Conservation (phyloP, 2,329 filamentous ascomycete species). For the Tolypocladium inflatum region DNA sequence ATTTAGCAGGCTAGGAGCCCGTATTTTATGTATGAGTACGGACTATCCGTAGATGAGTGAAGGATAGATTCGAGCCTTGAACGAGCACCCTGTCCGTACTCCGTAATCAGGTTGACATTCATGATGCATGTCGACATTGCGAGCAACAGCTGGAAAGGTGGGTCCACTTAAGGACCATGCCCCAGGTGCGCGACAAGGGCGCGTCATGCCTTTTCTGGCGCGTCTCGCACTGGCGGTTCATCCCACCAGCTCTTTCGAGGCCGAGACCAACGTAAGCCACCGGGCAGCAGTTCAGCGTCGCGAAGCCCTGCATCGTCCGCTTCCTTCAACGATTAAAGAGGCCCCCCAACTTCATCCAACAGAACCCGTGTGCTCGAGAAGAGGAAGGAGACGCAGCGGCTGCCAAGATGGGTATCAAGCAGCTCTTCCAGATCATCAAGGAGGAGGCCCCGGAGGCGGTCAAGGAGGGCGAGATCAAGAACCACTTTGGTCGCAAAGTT, state of each 20-base stretch:
- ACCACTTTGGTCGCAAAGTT: constrained; percentile 96
- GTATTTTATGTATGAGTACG: neutral
- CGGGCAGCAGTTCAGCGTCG: neutral
- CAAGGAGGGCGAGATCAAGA: constrained; percentile 97
- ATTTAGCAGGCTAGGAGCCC: constrained; percentile 12
- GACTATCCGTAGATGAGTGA: neutral
- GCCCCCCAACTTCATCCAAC: neutral
- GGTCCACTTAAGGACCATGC: neutral
- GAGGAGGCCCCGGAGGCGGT: constrained; percentile 92
- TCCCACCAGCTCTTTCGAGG: neutral
- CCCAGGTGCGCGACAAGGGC: constrained; percentile 12
- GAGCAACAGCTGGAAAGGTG: neutral
- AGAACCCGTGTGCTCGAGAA: neutral
- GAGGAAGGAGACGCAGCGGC: neutral
- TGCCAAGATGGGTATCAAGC: constrained; percentile 54
- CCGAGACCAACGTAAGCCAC: neutral
- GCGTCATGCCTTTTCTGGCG: constrained; percentile 16
- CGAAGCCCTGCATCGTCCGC: neutral
- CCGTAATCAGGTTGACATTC: neutral
- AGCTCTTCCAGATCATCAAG: constrained; percentile 72
- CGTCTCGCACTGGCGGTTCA: neutral
- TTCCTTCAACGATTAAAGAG: neutral
- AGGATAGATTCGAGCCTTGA: neutral
- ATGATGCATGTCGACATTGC: neutral
- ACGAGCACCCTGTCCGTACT: neutral